Base-by-base conservation (phyloP, 2,329 filamentous ascomycete species). In the Colletotrichum theobromicola region DNA sequence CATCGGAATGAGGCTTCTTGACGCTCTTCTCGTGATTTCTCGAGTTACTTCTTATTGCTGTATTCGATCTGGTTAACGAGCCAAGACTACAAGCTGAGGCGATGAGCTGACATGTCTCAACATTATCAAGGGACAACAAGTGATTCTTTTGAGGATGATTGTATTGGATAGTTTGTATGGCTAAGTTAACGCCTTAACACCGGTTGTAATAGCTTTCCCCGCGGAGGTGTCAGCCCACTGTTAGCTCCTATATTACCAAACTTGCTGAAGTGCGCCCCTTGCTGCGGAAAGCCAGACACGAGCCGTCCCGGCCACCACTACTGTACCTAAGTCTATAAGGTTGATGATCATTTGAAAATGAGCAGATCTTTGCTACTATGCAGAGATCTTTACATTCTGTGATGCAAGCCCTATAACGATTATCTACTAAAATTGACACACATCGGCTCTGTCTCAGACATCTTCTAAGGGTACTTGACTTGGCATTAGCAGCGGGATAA, bases 101-200 rank as follows among this genome's bases (percentile, higher is more conserved):
- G 42, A 50, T 0, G 42, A 50, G 42, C 42, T 21, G 42, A 21
- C 42, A 7, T 50, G 42, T 50, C n/a, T 50, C 10, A n/a, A 50
- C 7, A 3, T 13, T 0, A 0, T 50, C 42, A 21, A 50, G 42
- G 42, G 42, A 50, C 24, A 4, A n/a, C 0, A 50, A 0, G 10
- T 24, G 42, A 13, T 4, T 0, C 42, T 50, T 7, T 0, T 0
- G 1, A 0, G 0, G 10, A 50, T 50, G 42, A 50, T 50, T 6
- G 42, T 7, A 21, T 21, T 21, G 10, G 24, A 50, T 24, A 50
- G n/a, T 50, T 50, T 50, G n/a, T 21, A 21, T 50, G 10, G n/a
- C 3, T 0, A 13, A 50, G 42, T 0, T n/a, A 13, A 7, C 5
- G 3, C 42, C n/a, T 50, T 12, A 0, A 50, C 0, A 50, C 6